Base-by-base conservation (phyloP, 768 basidiomycete genomes). In the Arthromyces matolae region DNA sequence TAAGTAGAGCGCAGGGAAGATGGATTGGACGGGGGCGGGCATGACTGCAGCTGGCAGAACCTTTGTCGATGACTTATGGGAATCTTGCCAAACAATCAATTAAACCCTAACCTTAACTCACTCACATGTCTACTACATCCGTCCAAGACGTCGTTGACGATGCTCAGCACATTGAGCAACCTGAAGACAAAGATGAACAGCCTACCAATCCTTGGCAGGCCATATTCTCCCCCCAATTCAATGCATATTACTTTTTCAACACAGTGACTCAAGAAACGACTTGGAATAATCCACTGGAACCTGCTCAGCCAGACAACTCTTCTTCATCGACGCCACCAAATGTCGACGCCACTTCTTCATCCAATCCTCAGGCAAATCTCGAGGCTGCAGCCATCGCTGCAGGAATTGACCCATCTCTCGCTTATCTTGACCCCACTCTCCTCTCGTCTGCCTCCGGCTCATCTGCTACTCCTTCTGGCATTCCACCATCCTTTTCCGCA, bases 171-270 rank as follows among this genome's bases (percentile, higher is more conserved):
- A 29, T 7, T 14, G 27, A 36, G 2, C 14, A 35, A 16, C 23
- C 33, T 9, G 14, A 24, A 28, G 25, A 39, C 5, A 18, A 37
- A 8, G 29, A 42, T 8, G 42, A 33, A 2, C 18, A 32, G 31
- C 14, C 9, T n/a, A n/a, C n/a, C n/a, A n/a, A n/a, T n/a, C 66
- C 77, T 22, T 92, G 90, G 89, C 90, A 91, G 64, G 89, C 89
- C 29, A 76, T 93, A 24, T 92, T 76, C 68, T 83, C 89, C 1
- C 79, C 87, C 1, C 73, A 83, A 51, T 80, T 88, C 70, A 86
- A 79, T 64, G 75, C 86, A 8, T 93, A 93, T 68, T 93, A 93
- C 65, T 93, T 91, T 71, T 87, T 76, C 75, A 93, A 91, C 65
- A 48, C 80, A 8, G 64, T 68, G 50, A 90, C 89, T 0, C 73